These are phyloP conservation scores for Agrocybe chaxingu DNA, from an alignment of 768 basidiomycete species.

Conservation along the genomic window DNA sequence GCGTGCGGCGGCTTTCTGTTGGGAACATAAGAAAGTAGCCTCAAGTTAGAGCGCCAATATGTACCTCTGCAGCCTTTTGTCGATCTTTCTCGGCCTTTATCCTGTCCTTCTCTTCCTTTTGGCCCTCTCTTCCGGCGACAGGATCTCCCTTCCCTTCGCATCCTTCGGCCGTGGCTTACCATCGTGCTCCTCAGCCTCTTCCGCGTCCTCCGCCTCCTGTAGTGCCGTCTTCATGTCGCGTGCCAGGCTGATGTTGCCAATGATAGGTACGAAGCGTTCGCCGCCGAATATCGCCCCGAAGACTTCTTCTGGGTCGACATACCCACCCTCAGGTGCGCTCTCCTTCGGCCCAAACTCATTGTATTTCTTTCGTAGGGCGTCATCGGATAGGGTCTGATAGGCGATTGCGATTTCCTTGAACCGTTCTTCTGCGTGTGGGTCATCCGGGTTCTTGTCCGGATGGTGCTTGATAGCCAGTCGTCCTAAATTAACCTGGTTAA, in stretches of 20 bases:
- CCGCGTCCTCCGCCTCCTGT: conserved; percentile 80
- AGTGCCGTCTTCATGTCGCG: conserved; percentile 91
- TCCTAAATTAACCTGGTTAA: conserved; percentile 34
- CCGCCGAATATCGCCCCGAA: conserved; percentile 88
- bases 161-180: conserved; percentile 41
- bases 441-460: conserved; percentile 90
- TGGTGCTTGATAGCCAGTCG: conserved; percentile 87
- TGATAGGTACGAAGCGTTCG: conserved; percentile 81
- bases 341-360: conserved; percentile 90
- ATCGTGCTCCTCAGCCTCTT: conserved; percentile 43
- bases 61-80: conserved; percentile 67
- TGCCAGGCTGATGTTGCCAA: conserved; percentile 85
- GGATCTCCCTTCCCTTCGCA: conserved; percentile 47
- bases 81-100: conserved; percentile 66
- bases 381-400: conserved; percentile 83
- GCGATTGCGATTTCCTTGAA: conserved; percentile 92
- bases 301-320: conserved; percentile 82
- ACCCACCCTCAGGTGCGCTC: conserved; percentile 80
- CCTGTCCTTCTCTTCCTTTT: conserved; percentile 71
- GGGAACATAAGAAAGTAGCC: conserved; percentile 7
- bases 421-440: conserved; percentile 80
- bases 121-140: conserved; percentile 70
- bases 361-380: conserved; percentile 74
- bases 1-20: conserved; percentile 76
- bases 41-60: conserved; percentile 10